Conservation (phyloP, 2,329 filamentous ascomycete species). For the Diaporthe vaccinii region DNA sequence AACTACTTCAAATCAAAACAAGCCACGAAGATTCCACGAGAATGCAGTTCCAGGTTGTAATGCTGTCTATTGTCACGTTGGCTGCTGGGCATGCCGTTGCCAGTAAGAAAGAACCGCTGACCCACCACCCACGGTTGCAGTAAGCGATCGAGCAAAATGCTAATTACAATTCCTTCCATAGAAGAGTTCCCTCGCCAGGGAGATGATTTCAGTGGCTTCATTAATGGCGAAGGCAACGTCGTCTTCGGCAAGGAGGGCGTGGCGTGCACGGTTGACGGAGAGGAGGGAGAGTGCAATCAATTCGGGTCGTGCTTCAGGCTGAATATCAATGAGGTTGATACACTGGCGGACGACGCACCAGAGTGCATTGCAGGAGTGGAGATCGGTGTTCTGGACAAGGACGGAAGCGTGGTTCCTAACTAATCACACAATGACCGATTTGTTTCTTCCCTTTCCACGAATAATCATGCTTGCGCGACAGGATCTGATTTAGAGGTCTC, state of each 20-base stretch:
- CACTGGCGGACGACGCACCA: background rate
- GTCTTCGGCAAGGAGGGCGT: background rate
- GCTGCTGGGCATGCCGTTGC: conserved; percentile 1
- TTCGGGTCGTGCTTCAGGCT: background rate
- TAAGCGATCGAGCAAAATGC: background rate
- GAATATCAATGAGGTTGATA: background rate
- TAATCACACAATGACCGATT: background rate
- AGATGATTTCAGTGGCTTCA: background rate
- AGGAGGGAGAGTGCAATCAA: conserved; percentile 3
- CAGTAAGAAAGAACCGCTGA: background rate
- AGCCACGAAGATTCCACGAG: background rate
- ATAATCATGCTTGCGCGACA: background rate
- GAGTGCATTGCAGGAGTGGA: background rate
- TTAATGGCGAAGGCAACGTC: background rate
- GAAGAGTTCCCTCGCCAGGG: background rate
- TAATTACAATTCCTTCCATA: background rate
- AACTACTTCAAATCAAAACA: background rate
- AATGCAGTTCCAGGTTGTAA: background rate
- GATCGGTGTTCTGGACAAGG: background rate
- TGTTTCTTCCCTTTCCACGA: background rate
- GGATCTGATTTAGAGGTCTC: background rate
- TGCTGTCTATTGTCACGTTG: background rate
- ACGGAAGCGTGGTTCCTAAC: background rate
- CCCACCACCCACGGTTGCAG: background rate
- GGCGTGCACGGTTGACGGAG: background rate